These are phyloP conservation scores for Aspergillus ibericus DNA, from an alignment of 2,329 filamentous ascomycete genomes.

Conservation along the genomic window DNA sequence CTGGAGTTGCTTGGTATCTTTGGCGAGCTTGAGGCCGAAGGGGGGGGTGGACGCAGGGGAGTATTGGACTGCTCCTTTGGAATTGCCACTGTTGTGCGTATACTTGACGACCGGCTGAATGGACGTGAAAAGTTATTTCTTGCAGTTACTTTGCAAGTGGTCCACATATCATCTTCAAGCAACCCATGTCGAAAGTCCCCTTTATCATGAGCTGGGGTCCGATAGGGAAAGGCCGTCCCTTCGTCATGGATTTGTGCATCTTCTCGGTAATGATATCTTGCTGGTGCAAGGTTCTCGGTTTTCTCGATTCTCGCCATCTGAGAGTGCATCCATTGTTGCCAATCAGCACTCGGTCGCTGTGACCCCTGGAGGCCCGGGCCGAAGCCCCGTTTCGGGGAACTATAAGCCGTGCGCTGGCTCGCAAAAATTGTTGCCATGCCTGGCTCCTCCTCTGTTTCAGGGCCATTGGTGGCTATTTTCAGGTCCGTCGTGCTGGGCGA, in stretches of 20 bases:
- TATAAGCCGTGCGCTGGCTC: slow-evolving; percentile 30
- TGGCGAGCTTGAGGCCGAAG: slow-evolving; percentile 3
- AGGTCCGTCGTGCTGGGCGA: slow-evolving; percentile 22
- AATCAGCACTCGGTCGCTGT: slow-evolving; percentile 32
- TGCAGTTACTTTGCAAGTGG: slow-evolving; percentile 9
- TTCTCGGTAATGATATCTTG: slow-evolving; percentile 40
- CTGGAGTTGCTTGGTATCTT: not conserved
- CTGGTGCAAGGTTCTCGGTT: slow-evolving; percentile 27
- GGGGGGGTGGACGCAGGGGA: not conserved
- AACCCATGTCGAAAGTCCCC: not conserved
- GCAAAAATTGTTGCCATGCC: slow-evolving; percentile 42
- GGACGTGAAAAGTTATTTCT: slow-evolving; percentile 41
- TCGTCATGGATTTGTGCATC: slow-evolving; percentile 37
- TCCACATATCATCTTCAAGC: not conserved
- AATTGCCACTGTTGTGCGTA: slow-evolving; percentile 20
- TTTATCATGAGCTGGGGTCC: slow-evolving; percentile 1
- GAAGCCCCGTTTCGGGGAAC: slow-evolving; percentile 28
- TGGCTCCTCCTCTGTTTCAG: slow-evolving; percentile 22
- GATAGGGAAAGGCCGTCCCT: slow-evolving; percentile 17
- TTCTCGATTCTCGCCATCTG: slow-evolving; percentile 37
- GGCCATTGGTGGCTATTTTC: slow-evolving; percentile 1
- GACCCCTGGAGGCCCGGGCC: slow-evolving; percentile 1
- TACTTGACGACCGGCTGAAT: slow-evolving; percentile 35
- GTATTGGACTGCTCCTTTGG: slow-evolving; percentile 9
- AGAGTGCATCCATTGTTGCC: slow-evolving; percentile 40